phyloP scores from a whole-genome alignment of 257 asterid genomes.

The Vinca minor region DNA sequence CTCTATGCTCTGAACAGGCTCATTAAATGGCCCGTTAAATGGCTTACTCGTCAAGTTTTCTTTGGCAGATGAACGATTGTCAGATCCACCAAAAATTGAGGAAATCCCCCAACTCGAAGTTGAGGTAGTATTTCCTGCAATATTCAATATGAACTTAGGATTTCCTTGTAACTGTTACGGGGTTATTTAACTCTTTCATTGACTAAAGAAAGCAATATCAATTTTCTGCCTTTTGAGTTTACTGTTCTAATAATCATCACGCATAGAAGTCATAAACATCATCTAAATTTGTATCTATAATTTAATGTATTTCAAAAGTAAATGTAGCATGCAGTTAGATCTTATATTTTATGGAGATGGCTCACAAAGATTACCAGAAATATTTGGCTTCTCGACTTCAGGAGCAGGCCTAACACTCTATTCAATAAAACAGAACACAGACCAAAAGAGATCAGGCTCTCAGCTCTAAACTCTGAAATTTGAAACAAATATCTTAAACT shows the following conservation, averaged over 20 bases:
- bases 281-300: not conserved
- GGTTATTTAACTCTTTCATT: not conserved
- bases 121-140: conserved; percentile 37
- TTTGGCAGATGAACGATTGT: conserved; percentile 42
- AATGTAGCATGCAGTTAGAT: not conserved
- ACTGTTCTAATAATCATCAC: too few relatives aligned
- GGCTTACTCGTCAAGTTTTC: conserved; percentile 52
- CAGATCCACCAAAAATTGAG: conserved; percentile 80
- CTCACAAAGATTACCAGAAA: conserved; percentile 36
- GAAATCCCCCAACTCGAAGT: conserved; percentile 90
- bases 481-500: conserved; percentile 1
- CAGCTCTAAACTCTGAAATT: not conserved
- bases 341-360: not conserved
- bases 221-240: not conserved
- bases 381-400: conserved; percentile 54
- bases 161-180: too few relatives aligned
- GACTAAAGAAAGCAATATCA: not conserved
- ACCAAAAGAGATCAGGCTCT: conserved; percentile 8
- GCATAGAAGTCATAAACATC: not conserved
- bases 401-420: conserved; percentile 55
- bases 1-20: conserved; percentile 50
- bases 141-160: not conserved
- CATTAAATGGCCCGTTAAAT: too few relatives aligned
- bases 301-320: not conserved
- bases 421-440: conserved; percentile 18